Conservation (phyloP, 2,329 filamentous ascomycete genomes). For the Cordyceps fumosorosea region DNA sequence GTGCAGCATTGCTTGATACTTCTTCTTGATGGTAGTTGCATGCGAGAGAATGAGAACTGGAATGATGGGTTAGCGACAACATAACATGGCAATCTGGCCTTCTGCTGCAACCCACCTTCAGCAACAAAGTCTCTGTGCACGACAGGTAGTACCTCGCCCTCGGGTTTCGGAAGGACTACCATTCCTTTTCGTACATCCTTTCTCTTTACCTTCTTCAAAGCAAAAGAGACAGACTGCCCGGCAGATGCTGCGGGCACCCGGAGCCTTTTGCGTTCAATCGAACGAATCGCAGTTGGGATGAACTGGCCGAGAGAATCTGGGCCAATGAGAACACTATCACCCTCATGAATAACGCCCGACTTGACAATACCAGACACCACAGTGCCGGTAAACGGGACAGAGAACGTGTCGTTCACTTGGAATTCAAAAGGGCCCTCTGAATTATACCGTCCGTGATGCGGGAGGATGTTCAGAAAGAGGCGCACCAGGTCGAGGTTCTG, state of each 20-base stretch:
- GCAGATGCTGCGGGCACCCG: conserved; percentile 80
- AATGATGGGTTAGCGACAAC: not conserved
- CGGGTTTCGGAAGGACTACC: conserved; percentile 84
- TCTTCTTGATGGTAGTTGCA: conserved; percentile 92
- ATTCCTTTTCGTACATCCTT: conserved; percentile 97
- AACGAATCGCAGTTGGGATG: conserved; percentile 75
- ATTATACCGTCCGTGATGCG: conserved; percentile 90
- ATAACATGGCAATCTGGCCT: not conserved
- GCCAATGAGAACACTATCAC: conserved; percentile 83
- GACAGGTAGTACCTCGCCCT: conserved; percentile 62
- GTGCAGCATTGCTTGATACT: conserved; percentile 97
- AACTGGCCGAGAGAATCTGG: conserved; percentile 90
- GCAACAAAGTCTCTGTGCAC: conserved; percentile 73
- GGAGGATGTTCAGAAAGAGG: conserved; percentile 89
- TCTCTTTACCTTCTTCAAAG: conserved; percentile 75
- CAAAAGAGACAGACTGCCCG: conserved; percentile 88
- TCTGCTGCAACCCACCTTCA: conserved; percentile 48
- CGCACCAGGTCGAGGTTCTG: conserved; percentile 85
- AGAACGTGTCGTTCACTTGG: conserved; percentile 95
- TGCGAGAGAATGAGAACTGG: conserved; percentile 87
- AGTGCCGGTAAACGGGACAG: conserved; percentile 92
- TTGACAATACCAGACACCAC: conserved; percentile 94
- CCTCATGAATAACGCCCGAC: conserved; percentile 76
- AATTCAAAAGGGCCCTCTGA: conserved; percentile 86
- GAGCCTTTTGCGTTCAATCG: conserved; percentile 92